Evolutionary conservation across 1,139 yeast species (phyloP).

Genomic region (Nakaseomyces delphensis): DNA sequence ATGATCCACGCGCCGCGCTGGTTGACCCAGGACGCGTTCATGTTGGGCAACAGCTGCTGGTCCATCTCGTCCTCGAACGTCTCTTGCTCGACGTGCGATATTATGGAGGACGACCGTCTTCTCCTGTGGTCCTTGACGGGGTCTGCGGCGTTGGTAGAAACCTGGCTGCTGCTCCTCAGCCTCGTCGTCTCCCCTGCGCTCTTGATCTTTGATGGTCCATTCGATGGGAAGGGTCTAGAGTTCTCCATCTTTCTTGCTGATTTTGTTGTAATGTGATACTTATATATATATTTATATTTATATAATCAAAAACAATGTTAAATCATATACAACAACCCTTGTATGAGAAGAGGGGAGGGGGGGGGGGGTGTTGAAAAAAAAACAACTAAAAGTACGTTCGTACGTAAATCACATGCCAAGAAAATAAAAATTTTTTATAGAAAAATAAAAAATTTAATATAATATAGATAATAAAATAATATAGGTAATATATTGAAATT

Average conservation of each 20-base stretch:
- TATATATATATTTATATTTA: too few relatives aligned
- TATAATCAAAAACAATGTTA: not conserved
- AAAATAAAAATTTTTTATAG: too few relatives aligned
- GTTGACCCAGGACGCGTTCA: slow-evolving; percentile 94
- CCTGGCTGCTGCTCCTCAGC: slow-evolving; percentile 4
- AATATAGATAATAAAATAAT: too few relatives aligned
- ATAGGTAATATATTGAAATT: too few relatives aligned
- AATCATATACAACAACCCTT: too few relatives aligned
- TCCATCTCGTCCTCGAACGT: slow-evolving; percentile 86
- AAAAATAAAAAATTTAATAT: too few relatives aligned
- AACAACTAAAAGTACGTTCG: too few relatives aligned
- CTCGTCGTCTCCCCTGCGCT: slow-evolving; percentile 1
- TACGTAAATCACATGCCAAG: too few relatives aligned
- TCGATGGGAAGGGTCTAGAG: slow-evolving; percentile 24
- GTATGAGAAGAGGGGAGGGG: too few relatives aligned
- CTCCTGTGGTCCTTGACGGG: slow-evolving; percentile 35
- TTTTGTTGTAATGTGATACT: too few relatives aligned
- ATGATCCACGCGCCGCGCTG: slow-evolving; percentile 93
- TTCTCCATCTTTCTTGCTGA: not conserved
- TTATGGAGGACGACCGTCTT: slow-evolving; percentile 58
- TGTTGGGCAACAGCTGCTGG: slow-evolving; percentile 78
- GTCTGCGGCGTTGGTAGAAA: slow-evolving; percentile 17
- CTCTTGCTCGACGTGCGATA: slow-evolving; percentile 89
- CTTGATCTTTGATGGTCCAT: slow-evolving; percentile 3
- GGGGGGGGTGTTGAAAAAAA: too few relatives aligned